A percentile compares a stretch with the other conserved stretches of the same genome.
These are phyloP conservation scores for Strobilomyces dryophilus DNA, from an alignment of 768 basidiomycete species.

Conservation along the genomic window DNA sequence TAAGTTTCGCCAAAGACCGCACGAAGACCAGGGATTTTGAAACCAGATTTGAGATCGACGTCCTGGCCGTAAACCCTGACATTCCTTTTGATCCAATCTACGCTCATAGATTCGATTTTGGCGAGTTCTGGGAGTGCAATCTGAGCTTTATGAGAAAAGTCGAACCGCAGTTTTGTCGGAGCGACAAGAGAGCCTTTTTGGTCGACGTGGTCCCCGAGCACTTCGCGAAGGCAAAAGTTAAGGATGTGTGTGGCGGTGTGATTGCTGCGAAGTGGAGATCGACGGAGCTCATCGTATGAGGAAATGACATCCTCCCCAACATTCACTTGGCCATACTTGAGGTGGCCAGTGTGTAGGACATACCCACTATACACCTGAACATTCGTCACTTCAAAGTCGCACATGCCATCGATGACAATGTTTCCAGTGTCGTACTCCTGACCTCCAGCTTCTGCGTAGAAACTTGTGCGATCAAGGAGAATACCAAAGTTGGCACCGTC, in stretches of 20 bases:
- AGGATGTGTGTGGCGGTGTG: constrained; percentile 99
- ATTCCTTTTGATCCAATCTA: constrained; percentile 88
- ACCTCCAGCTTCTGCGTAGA: constrained; percentile 97
- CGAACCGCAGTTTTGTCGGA: constrained; percentile 92
- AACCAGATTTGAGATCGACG: constrained; percentile 68
- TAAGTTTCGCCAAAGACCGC: constrained; percentile 98
- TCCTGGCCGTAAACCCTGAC: constrained; percentile 89
- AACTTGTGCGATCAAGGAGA: constrained; percentile 87
- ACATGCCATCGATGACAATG: constrained; percentile 85
- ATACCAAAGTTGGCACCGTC: constrained; percentile 73
- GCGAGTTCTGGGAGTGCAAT: constrained; percentile 71
- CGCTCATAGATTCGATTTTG: constrained; percentile 79
- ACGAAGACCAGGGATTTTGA: constrained; percentile 87
- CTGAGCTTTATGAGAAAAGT: constrained; percentile 94
- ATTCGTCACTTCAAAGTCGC: constrained; percentile 91
- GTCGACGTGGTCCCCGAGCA: constrained; percentile 95
- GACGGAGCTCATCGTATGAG: constrained; percentile 92
- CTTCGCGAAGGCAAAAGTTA: constrained; percentile 88
- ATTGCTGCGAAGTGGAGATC: constrained; percentile 95
- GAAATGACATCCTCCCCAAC: constrained; percentile 81
- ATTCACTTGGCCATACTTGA: constrained; percentile 83
- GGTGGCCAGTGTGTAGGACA: constrained; percentile 84
- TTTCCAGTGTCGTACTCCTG: constrained; percentile 97
- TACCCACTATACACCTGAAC: constrained; percentile 96
- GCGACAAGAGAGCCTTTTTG: constrained; percentile 98